phyloP scores from a whole-genome alignment of 768 basidiomycete species.

The Suillus tomentosus region DNA sequence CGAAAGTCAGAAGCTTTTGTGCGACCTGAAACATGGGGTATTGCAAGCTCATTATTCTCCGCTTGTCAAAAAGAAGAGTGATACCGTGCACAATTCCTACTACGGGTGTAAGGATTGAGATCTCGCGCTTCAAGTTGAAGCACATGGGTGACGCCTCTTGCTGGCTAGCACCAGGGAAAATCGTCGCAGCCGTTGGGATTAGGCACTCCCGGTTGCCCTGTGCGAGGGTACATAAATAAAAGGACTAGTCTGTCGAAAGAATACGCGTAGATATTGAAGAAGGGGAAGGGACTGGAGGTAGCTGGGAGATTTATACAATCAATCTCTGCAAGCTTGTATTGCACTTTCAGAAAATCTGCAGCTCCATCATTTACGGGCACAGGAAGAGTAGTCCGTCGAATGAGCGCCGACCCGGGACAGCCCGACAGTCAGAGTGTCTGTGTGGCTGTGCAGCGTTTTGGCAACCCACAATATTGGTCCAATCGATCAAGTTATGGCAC shows the following conservation, averaged over 20 bases:
- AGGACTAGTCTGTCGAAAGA: conserved; percentile 23
- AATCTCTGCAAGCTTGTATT: not conserved
- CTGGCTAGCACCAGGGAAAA: conserved; percentile 28
- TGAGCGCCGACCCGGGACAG: no score
- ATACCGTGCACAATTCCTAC: conserved; percentile 11
- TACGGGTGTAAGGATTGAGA: conserved; percentile 9
- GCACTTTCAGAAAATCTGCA: conserved; percentile 17
- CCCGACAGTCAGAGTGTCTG: no score
- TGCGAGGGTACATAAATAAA: conserved; percentile 25
- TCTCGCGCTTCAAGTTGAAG: not conserved
- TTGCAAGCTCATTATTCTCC: conserved; percentile 16
- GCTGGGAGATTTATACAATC: conserved; percentile 13
- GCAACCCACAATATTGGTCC: not conserved
- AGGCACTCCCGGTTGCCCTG: not conserved
- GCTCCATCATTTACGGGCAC: conserved; percentile 18
- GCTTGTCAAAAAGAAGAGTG: conserved; percentile 20
- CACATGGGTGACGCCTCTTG: conserved; percentile 10
- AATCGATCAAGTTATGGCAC: not conserved
- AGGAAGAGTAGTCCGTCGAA: no score
- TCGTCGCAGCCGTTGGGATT: conserved; percentile 24
- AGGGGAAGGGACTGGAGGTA: not conserved
- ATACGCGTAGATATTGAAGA: conserved; percentile 16
- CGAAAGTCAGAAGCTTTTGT: not conserved
- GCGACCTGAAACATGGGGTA: conserved; percentile 25
- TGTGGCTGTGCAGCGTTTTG: no score